These are phyloP conservation scores for Sutorius eximius DNA, from an alignment of 1,284 basidiomycete genomes.

Conservation along the genomic window DNA sequence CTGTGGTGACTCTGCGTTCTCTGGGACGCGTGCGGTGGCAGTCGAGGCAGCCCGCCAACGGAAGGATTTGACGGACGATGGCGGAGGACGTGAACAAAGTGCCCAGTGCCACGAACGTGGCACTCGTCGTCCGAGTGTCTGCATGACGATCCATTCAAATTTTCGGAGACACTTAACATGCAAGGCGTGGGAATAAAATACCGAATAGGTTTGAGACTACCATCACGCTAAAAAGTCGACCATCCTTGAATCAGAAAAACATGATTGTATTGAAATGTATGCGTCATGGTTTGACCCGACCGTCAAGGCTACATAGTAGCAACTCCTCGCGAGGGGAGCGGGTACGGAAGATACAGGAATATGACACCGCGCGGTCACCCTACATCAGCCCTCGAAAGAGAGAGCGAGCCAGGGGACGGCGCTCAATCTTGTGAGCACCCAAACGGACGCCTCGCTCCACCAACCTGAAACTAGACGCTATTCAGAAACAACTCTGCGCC, in stretches of 20 bases:
- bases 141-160: conserved; percentile 25
- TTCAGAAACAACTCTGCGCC: conserved; percentile 32
- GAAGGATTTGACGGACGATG: not conserved
- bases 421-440: conserved; percentile 70
- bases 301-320: conserved; percentile 78
- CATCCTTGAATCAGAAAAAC: not conserved
- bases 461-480: conserved; percentile 61
- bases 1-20: conserved; percentile 12
- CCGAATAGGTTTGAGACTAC: conserved; percentile 1
- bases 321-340: conserved; percentile 33
- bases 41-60: conserved; percentile 32
- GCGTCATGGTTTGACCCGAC: conserved; percentile 77
- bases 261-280: conserved; percentile 42
- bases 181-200: conserved; percentile 6
- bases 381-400: conserved; percentile 38
- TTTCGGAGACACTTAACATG: conserved; percentile 1
- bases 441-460: conserved; percentile 67
- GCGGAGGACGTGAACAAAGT: conserved; percentile 18
- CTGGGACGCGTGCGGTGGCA: conserved; percentile 15
- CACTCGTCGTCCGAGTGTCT: conserved; percentile 25
- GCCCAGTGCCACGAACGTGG: conserved; percentile 29
- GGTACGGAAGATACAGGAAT: conserved; percentile 77
- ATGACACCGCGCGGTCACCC: conserved; percentile 57
- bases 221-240: not conserved
- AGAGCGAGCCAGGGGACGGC: conserved; percentile 38